Evolutionary conservation across 2,329 filamentous ascomycete species (phyloP).

Genomic region (Ascochyta fabae): DNA sequence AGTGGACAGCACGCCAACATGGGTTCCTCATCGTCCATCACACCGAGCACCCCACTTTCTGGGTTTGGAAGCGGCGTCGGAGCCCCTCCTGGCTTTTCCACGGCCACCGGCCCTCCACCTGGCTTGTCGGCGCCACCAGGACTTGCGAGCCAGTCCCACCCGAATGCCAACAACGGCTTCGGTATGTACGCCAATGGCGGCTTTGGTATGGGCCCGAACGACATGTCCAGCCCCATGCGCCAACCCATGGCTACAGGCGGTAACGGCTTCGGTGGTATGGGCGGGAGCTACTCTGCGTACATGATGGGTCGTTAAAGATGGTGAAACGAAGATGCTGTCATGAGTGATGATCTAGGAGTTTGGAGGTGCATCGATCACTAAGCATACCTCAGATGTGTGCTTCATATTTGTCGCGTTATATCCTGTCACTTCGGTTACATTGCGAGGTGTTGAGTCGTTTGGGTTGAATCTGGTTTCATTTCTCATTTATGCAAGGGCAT

Average conservation of each 20-base stretch:
- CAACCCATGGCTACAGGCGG: constrained; percentile 43
- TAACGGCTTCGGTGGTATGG: constrained; percentile 42
- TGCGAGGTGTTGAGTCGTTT: constrained; percentile 50
- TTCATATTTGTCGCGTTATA: constrained; percentile 47
- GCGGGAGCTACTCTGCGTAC: constrained; percentile 44
- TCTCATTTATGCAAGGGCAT: constrained; percentile 49
- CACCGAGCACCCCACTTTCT: constrained; percentile 59
- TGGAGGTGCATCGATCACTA: constrained; percentile 39
- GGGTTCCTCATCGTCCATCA: constrained; percentile 58
- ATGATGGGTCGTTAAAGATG: constrained; percentile 49
- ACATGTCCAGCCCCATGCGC: constrained; percentile 45
- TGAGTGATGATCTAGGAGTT: constrained; percentile 47
- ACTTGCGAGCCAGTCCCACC: constrained; percentile 54
- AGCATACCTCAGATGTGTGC: constrained; percentile 40
- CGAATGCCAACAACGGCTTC: constrained; percentile 42
- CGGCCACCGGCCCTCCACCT: constrained; percentile 78
- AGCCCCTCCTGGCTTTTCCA: constrained; percentile 64
- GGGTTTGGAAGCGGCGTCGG: constrained; percentile 65
- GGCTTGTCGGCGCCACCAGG: constrained; percentile 80
- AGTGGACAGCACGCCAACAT: constrained; percentile 70
- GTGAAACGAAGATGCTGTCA: constrained; percentile 34
- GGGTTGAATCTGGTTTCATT: constrained; percentile 39
- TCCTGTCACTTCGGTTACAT: constrained; percentile 52
- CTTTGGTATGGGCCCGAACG: constrained; percentile 44
- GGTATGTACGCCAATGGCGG: constrained; percentile 48